Base-by-base conservation (phyloP, 352 stramenopile genomes). In the Phytophthora hibernalis region DNA sequence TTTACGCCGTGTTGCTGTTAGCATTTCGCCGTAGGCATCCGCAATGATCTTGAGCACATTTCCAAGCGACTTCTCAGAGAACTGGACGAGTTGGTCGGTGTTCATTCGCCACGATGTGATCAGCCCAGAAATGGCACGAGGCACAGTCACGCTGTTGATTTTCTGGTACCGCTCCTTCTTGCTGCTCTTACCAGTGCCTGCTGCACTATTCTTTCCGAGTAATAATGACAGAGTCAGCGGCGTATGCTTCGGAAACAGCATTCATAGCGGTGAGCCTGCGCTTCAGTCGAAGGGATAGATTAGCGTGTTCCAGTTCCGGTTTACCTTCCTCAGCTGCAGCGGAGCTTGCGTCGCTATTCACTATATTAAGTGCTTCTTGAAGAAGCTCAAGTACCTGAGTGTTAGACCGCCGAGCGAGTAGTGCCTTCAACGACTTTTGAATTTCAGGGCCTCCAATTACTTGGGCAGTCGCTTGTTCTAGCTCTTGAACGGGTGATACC, bases 51-150 rank as follows among this genome's bases (percentile, higher is more conserved):
- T 79, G 15, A 93, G 70, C 35, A 95, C 82, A 13, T 76, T 84
- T 0, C 63, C 56, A 7, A 93, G 68, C 3, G 85, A 83, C 37
- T 93, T 95, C 47, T 95, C 93, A 0, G 80, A 71, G 59, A 92
- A 95, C 61, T 93, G 84, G 11, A 70, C 45, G 18, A 95, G 83
- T 60, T 95, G 85, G 20, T 95, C 87, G 0, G 81, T 79, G 65
- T 93, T 93, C 54, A 95, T 87, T 26, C 85, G 85, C 87, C 87
- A 95, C 7, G 85, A 93, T 15, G 85, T 95, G 50, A 93, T 85
- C 18, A 95, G 56, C 2, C 77, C 72, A 2, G 82, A 75, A 55
- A 95, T 78, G 4, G 85, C 55, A 24, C 76, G 70, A 40, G 83
- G 87, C n/a, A 95, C 84, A 2, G 72, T 74, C 2, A 72, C 57